These are phyloP conservation scores for Zychaea mexicana DNA, from an alignment of 371 early-diverging fungal genomes.

Conservation along the genomic window DNA sequence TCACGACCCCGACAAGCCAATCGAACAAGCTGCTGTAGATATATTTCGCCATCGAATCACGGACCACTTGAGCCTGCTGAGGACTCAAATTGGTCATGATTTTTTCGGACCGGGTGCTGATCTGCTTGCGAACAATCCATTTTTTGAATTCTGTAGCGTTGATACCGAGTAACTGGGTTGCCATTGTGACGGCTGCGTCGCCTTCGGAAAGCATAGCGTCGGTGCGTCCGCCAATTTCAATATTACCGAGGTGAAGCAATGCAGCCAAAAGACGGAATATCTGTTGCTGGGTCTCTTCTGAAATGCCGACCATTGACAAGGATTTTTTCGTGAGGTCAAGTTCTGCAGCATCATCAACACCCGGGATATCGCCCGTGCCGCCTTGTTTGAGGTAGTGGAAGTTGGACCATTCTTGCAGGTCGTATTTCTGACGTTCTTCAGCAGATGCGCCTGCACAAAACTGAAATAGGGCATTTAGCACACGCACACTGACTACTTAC, in stretches of 20 bases:
- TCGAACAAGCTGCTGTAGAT: slow-evolving; percentile 93
- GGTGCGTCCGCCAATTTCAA: slow-evolving; percentile 73
- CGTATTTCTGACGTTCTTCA: slow-evolving; percentile 76
- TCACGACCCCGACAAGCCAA: slow-evolving; percentile 88
- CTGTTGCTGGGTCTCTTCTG: slow-evolving; percentile 75
- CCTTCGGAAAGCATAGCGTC: slow-evolving; percentile 77
- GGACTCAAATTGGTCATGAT: slow-evolving; percentile 78
- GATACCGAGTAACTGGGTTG: slow-evolving; percentile 75
- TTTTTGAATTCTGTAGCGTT: slow-evolving; percentile 77
- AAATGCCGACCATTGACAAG: slow-evolving; percentile 83
- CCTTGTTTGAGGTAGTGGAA: slow-evolving; percentile 91
- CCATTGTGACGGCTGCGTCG: slow-evolving; percentile 69
- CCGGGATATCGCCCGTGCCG: slow-evolving; percentile 74
- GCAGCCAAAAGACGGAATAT: slow-evolving; percentile 90
- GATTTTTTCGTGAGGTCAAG: slow-evolving; percentile 85
- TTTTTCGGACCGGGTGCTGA: slow-evolving; percentile 85
- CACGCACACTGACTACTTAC: no score
- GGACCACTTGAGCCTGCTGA: slow-evolving; percentile 77
- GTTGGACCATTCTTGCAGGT: slow-evolving; percentile 68
- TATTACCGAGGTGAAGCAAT: slow-evolving; percentile 92
- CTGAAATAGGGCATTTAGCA: no score
- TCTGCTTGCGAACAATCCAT: slow-evolving; percentile 92
- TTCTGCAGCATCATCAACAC: slow-evolving; percentile 90
- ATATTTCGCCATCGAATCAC: slow-evolving; percentile 94
- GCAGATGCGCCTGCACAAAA: slow-evolving; percentile 87